Evolutionary conservation across 176 grass and related monocot species (phyloP).

Genomic region (Alloteropsis semialata): DNA sequence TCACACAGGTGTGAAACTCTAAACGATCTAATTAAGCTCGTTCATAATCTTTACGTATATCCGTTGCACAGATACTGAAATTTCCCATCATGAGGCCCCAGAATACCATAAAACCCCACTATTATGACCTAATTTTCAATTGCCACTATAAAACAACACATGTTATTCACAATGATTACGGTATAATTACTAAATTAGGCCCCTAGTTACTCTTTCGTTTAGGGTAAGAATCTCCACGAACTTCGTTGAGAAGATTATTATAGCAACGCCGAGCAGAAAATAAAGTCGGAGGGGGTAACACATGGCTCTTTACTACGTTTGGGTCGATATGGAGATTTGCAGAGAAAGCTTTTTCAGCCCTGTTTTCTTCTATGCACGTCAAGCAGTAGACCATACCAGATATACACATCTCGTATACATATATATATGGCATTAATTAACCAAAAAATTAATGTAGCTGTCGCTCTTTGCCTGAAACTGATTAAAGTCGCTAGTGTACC

Average conservation of each 20-base stretch:
- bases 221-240: background rate
- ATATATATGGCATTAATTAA: background rate
- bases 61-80: too few species aligned
- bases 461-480: background rate
- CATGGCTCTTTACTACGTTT: background rate
- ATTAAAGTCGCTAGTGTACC: background rate
- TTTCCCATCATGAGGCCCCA: too few species aligned
- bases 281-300: background rate
- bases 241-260: background rate
- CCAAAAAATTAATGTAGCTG: background rate
- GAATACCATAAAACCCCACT: too few species aligned
- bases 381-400: background rate
- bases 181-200: too few species aligned
- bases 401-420: background rate
- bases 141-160: too few species aligned
- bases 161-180: too few species aligned
- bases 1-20: too few species aligned
- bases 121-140: too few species aligned
- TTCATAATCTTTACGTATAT: too few species aligned
- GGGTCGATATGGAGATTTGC: slow-evolving; percentile 14
- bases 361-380: slow-evolving; percentile 23
- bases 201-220: too few species aligned
- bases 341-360: background rate
- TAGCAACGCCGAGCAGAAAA: background rate
- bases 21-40: too few species aligned